A percentile compares a stretch with the other conserved stretches of the same genome.
Evolutionary conservation across 2,329 filamentous ascomycete genomes (phyloP).

Genomic region (Apiospora koreana): DNA sequence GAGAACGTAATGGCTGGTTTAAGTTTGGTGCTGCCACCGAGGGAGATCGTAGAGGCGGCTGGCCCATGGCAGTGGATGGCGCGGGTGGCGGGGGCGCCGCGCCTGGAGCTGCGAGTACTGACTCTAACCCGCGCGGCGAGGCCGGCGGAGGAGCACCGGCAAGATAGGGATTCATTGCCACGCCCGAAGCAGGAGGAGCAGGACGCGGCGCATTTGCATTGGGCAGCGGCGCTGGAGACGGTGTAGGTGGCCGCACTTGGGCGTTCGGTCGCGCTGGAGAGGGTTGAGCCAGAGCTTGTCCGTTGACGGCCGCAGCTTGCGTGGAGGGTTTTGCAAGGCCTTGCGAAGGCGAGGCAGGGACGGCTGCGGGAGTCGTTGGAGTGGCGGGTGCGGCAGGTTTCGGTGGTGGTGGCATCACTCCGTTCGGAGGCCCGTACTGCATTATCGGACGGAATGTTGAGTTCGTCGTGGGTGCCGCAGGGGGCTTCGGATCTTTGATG

Average conservation of each 20-base stretch:
- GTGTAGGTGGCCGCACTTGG: neutral
- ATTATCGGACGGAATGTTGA: constrained; percentile 54
- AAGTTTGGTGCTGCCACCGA: constrained; percentile 21
- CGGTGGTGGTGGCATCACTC: constrained; percentile 57
- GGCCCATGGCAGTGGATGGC: neutral
- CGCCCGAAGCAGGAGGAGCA: constrained; percentile 7
- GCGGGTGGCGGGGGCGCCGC: constrained; percentile 24
- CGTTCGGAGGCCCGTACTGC: constrained; percentile 67
- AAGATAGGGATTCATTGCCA: constrained; percentile 6
- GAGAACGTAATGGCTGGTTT: constrained; percentile 31
- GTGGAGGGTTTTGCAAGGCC: constrained; percentile 43
- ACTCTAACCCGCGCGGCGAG: constrained; percentile 31
- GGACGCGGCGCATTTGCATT: constrained; percentile 20
- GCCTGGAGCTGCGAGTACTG: constrained; percentile 32
- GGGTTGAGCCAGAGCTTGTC: constrained; percentile 14
- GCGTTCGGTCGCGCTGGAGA: constrained; percentile 8
- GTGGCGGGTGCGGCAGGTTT: constrained; percentile 26
- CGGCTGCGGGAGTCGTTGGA: neutral
- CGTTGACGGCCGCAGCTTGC: constrained; percentile 34
- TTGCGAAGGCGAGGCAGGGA: constrained; percentile 17
- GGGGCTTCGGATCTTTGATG: constrained; percentile 64
- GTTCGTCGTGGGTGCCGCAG: constrained; percentile 37
- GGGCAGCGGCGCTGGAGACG: constrained; percentile 16
- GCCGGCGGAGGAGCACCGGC: constrained; percentile 15
- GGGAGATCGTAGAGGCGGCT: constrained; percentile 18